A percentile compares a stretch with the other conserved stretches of the same genome.
These are phyloP conservation scores for Blastobotrys malaysiensis DNA, from an alignment of 1,139 yeast species.

Conservation along the genomic window DNA sequence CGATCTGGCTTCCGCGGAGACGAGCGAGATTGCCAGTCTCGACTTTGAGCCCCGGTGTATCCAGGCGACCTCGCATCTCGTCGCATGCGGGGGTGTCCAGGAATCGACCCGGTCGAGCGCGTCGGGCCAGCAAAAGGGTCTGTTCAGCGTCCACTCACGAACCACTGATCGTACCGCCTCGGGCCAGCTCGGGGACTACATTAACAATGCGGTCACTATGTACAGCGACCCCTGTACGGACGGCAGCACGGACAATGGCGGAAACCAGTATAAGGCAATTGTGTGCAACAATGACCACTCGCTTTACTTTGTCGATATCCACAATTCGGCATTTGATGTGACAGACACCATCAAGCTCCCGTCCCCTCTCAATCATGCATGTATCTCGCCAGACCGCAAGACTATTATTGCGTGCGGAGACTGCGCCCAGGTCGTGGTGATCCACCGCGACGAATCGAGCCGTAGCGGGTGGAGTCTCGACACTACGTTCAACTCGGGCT, in stretches of 20 bases:
- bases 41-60: slow-evolving; percentile 66
- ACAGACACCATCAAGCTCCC: slow-evolving; percentile 41
- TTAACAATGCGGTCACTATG: slow-evolving; percentile 75
- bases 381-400: slow-evolving; percentile 53
- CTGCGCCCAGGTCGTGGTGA: slow-evolving; percentile 45
- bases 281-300: slow-evolving; percentile 80
- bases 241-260: slow-evolving; percentile 21
- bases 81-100: slow-evolving; percentile 70
- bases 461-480: slow-evolving; percentile 24
- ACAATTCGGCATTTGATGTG: slow-evolving; percentile 41
- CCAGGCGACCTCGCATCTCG: slow-evolving; percentile 50
- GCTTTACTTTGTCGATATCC: slow-evolving; percentile 59
- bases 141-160: slow-evolving; percentile 53
- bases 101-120: slow-evolving; percentile 25
- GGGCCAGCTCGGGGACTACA: slow-evolving; percentile 66
- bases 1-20: slow-evolving; percentile 37
- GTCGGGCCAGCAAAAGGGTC: slow-evolving; percentile 40
- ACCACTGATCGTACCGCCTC: slow-evolving; percentile 44
- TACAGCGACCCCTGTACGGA: slow-evolving; percentile 36
- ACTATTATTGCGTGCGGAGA: slow-evolving; percentile 58
- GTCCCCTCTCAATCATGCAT: slow-evolving; percentile 54
- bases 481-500: slow-evolving; percentile 47
- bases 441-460: slow-evolving; percentile 38
- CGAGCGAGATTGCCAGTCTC: slow-evolving; percentile 42
- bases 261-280: slow-evolving; percentile 41